Evolutionary conservation across 441 rosid species (phyloP).

Genomic region (Mallotus japonicus): DNA sequence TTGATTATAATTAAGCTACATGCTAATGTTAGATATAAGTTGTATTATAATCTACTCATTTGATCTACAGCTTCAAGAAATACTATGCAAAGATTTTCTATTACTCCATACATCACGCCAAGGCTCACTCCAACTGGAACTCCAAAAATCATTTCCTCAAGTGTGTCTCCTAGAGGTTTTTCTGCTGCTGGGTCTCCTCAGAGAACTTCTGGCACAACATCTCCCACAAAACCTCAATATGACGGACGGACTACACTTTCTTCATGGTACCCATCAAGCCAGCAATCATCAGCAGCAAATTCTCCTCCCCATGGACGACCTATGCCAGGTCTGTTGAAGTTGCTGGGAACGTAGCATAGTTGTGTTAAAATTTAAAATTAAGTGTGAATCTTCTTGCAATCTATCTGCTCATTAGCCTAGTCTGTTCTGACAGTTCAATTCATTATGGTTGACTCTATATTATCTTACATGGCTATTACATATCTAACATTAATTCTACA

Average conservation of each 20-base stretch:
- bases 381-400: neutral
- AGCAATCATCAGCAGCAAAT: constrained; percentile 78
- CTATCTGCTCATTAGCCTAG: neutral
- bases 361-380: neutral
- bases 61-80: constrained; percentile 43
- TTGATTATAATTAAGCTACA: neutral
- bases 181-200: constrained; percentile 68
- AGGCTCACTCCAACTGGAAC: constrained; percentile 76
- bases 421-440: constrained; percentile 4
- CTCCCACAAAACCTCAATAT: constrained; percentile 59
- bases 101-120: constrained; percentile 80
- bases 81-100: constrained; percentile 50
- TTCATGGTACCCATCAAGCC: constrained; percentile 82
- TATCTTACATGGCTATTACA: neutral
- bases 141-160: constrained; percentile 66
- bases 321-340: constrained; percentile 52
- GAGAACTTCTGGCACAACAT: constrained; percentile 54
- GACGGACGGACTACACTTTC: constrained; percentile 47
- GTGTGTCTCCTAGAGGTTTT: constrained; percentile 67
- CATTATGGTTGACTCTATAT: neutral
- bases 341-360: constrained; percentile 2
- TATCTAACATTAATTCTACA: neutral
- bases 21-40: neutral
- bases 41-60: constrained; percentile 19
- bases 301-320: constrained; percentile 75